Percentiles rank a stretch among this genome's conserved stretches.
These are phyloP conservation scores for Pseudogymnoascus sp. DNA, from an alignment of 2,329 filamentous ascomycete genomes.

Conservation along the genomic window DNA sequence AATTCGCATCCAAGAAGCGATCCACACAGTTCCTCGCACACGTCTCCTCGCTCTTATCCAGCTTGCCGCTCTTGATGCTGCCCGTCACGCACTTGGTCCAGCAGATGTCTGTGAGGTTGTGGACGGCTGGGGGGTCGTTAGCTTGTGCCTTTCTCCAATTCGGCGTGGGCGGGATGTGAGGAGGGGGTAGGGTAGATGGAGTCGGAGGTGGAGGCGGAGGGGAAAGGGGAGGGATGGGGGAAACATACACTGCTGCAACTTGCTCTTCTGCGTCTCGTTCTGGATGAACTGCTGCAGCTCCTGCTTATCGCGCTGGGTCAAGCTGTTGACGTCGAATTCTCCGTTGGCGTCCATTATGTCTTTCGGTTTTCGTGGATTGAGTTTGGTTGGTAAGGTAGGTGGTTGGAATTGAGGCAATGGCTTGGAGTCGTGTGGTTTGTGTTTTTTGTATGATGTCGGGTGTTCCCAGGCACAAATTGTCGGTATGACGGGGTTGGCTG, in stretches of 20 bases:
- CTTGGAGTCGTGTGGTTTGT: neutral
- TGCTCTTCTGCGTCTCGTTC: slow-evolving; percentile 79
- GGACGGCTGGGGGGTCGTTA: slow-evolving; percentile 60
- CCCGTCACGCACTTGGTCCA: slow-evolving; percentile 89
- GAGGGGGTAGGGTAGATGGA: too few relatives aligned
- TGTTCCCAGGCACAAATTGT: neutral
- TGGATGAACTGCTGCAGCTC: slow-evolving; percentile 81
- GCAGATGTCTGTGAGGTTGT: slow-evolving; percentile 67
- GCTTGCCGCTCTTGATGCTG: slow-evolving; percentile 59
- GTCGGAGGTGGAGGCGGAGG: too few relatives aligned
- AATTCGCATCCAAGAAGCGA: slow-evolving; percentile 82
- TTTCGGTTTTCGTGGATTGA: neutral
- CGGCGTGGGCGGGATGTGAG: too few relatives aligned
- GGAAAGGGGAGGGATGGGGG: neutral
- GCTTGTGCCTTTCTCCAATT: neutral
- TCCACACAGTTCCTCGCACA: slow-evolving; percentile 93
- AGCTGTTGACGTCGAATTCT: slow-evolving; percentile 59
- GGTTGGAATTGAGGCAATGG: slow-evolving; percentile 10
- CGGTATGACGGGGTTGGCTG: neutral
- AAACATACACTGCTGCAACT: slow-evolving; percentile 43
- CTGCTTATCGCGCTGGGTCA: slow-evolving; percentile 74
- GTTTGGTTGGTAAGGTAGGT: slow-evolving; percentile 27
- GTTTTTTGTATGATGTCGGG: neutral
- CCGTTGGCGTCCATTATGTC: slow-evolving; percentile 9
- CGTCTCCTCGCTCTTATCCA: slow-evolving; percentile 70